Percentiles rank a stretch among this genome's conserved stretches.
These are phyloP conservation scores for Mucor circinelloides DNA, from an alignment of 371 early-diverging fungal genomes.

Conservation along the genomic window DNA sequence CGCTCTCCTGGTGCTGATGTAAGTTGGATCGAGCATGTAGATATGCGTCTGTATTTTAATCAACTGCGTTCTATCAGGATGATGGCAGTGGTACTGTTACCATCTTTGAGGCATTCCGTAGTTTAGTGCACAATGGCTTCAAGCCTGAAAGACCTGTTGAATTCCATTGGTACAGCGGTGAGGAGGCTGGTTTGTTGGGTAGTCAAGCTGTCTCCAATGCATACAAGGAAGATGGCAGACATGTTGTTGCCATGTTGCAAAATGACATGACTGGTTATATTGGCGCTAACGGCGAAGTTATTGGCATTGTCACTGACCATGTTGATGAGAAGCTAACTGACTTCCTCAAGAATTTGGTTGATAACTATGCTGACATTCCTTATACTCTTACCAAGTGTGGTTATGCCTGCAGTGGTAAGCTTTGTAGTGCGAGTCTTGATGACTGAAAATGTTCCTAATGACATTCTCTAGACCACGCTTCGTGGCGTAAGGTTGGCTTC, in stretches of 20 bases:
- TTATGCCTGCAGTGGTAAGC: constrained; percentile 59
- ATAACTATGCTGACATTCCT: constrained; percentile 56
- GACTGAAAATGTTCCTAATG: constrained; percentile 8
- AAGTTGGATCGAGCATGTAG: constrained; percentile 8
- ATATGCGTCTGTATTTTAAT: not conserved
- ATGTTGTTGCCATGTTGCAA: constrained; percentile 79
- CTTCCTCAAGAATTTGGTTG: constrained; percentile 60
- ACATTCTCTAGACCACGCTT: constrained; percentile 80
- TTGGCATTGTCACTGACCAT: constrained; percentile 86
- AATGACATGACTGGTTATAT: constrained; percentile 86
- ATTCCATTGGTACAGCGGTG: constrained; percentile 95
- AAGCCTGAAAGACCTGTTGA: constrained; percentile 84
- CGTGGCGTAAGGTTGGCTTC: constrained; percentile 86
- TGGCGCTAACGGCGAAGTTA: constrained; percentile 61
- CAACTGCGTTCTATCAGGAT: constrained; percentile 52
- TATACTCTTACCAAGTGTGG: constrained; percentile 70
- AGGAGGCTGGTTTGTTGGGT: constrained; percentile 90
- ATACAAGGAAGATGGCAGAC: constrained; percentile 60
- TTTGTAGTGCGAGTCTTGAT: not conserved
- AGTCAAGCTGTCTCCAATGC: constrained; percentile 80
- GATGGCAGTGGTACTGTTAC: constrained; percentile 91
- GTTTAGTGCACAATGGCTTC: constrained; percentile 69
- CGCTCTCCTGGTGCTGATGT: constrained; percentile 85
- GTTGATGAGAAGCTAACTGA: constrained; percentile 70
- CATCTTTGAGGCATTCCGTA: constrained; percentile 85